These are phyloP conservation scores for Globisporangium lucens DNA, from an alignment of 352 stramenopile genomes.

Conservation along the genomic window DNA sequence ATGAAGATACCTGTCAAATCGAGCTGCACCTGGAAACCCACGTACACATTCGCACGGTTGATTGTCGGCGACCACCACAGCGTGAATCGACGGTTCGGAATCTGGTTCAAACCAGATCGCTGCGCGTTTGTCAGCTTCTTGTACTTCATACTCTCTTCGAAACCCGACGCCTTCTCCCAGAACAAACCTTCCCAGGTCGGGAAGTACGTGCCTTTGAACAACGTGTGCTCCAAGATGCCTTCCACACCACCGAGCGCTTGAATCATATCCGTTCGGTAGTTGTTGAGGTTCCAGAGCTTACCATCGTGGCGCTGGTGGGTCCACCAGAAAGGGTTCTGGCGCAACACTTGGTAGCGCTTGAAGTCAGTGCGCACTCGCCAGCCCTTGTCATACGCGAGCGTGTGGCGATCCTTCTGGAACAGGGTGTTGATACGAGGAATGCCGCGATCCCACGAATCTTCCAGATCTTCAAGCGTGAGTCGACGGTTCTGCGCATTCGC, in stretches of 20 bases:
- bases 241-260: slow-evolving; percentile 99
- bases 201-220: slow-evolving; percentile 99
- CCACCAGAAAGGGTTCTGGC: slow-evolving; percentile 99
- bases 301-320: slow-evolving; percentile 98
- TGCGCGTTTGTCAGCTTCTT: slow-evolving; percentile 99
- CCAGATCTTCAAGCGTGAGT: slow-evolving; percentile 98
- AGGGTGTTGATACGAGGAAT: slow-evolving; percentile 97
- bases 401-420: slow-evolving; percentile 98
- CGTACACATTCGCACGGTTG: slow-evolving; percentile 99
- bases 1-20: slow-evolving; percentile 99
- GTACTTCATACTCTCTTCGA: slow-evolving; percentile 96
- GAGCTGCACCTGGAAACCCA: slow-evolving; percentile 99
- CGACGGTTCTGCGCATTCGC: slow-evolving; percentile 98
- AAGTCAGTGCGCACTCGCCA: slow-evolving; percentile 99
- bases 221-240: slow-evolving; percentile 99
- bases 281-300: slow-evolving; percentile 99
- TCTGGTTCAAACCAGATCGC: slow-evolving; percentile 99
- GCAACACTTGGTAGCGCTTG: slow-evolving; percentile 97
- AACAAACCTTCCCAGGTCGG: slow-evolving; percentile 99
- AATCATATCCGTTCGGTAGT: slow-evolving; percentile 99
- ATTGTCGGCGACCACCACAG: slow-evolving; percentile 99
- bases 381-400: slow-evolving; percentile 99
- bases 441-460: slow-evolving; percentile 99
- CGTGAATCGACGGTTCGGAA: slow-evolving; percentile 99
- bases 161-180: slow-evolving; percentile 99